Conservation (phyloP, 192 early-diverging fungal genomes). For the Coemansia sp. region DNA sequence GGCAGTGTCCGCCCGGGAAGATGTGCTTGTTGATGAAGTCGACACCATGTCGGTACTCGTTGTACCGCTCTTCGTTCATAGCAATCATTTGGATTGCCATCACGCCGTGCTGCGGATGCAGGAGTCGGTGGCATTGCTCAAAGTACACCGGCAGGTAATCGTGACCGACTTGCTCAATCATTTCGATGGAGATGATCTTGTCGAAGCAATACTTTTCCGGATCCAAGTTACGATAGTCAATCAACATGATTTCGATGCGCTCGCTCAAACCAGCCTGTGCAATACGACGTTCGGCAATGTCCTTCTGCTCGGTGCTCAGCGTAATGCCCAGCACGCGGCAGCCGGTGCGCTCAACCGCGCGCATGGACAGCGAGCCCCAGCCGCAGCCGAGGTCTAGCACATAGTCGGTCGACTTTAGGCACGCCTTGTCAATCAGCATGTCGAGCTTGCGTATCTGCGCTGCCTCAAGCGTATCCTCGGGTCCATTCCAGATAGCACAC, state of each 20-base stretch:
- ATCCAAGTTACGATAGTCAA: conserved; percentile 65
- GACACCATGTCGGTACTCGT: conserved; percentile 53
- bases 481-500: conserved; percentile 62
- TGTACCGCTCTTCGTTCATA: conserved; percentile 67
- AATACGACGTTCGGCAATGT: conserved; percentile 62
- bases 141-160: conserved; percentile 68
- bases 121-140: conserved; percentile 54
- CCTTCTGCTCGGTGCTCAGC: conserved; percentile 64
- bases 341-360: conserved; percentile 56
- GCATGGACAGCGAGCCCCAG: conserved; percentile 70
- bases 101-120: conserved; percentile 57
- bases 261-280: conserved; percentile 54
- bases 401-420: conserved; percentile 53
- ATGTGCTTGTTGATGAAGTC: conserved; percentile 79
- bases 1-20: conserved; percentile 73
- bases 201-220: conserved; percentile 61
- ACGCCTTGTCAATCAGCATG: conserved; percentile 58
- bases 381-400: conserved; percentile 73
- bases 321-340: conserved; percentile 66
- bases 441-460: conserved; percentile 66
- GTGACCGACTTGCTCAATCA: conserved; percentile 73
- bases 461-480: conserved; percentile 58
- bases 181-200: conserved; percentile 68
- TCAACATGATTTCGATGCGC: conserved; percentile 60
- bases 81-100: conserved; percentile 66